These are phyloP conservation scores for Santalum album DNA, from an alignment of 164 flowering plant genomes.

Conservation along the genomic window DNA sequence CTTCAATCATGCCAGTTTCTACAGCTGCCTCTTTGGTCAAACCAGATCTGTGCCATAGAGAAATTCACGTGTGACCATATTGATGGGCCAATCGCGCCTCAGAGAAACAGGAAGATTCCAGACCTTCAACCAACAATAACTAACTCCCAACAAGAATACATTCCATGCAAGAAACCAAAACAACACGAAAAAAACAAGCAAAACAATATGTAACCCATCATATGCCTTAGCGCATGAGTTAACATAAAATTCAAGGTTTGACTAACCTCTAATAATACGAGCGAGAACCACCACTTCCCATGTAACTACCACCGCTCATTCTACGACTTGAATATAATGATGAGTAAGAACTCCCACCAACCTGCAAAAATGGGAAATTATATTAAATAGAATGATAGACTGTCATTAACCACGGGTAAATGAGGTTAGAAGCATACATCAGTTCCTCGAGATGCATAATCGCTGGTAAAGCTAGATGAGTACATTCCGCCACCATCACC, in stretches of 20 bases:
- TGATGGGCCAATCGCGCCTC: slow-evolving; percentile 22
- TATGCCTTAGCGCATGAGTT: background rate
- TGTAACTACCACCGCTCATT: slow-evolving; percentile 61
- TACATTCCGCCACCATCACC: slow-evolving; percentile 74
- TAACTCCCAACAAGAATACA: slow-evolving; percentile 1
- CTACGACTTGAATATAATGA: slow-evolving; percentile 75
- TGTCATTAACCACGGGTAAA: background rate
- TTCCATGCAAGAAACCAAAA: too few species aligned
- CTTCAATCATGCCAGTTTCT: slow-evolving; percentile 43
- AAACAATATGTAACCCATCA: background rate
- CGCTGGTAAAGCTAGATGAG: slow-evolving; percentile 67
- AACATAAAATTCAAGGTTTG: background rate
- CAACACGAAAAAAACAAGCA: background rate
- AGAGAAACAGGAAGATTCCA: slow-evolving; percentile 8
- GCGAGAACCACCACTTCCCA: slow-evolving; percentile 59
- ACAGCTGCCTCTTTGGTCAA: slow-evolving; percentile 47
- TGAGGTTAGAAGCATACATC: slow-evolving; percentile 42
- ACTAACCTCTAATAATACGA: slow-evolving; percentile 79
- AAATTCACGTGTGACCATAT: slow-evolving; percentile 42
- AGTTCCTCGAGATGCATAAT: slow-evolving; percentile 66
- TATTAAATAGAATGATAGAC: too few species aligned
- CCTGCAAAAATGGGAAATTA: slow-evolving; percentile 28
- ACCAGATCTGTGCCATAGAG: slow-evolving; percentile 49
- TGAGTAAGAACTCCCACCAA: slow-evolving; percentile 78
- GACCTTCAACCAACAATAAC: slow-evolving; percentile 9